A percentile compares a stretch with the other conserved stretches of the same genome.
Evolutionary conservation across 495 filamentous ascomycete species (phyloP).

Genomic region (Aspergillus kassunensis): DNA sequence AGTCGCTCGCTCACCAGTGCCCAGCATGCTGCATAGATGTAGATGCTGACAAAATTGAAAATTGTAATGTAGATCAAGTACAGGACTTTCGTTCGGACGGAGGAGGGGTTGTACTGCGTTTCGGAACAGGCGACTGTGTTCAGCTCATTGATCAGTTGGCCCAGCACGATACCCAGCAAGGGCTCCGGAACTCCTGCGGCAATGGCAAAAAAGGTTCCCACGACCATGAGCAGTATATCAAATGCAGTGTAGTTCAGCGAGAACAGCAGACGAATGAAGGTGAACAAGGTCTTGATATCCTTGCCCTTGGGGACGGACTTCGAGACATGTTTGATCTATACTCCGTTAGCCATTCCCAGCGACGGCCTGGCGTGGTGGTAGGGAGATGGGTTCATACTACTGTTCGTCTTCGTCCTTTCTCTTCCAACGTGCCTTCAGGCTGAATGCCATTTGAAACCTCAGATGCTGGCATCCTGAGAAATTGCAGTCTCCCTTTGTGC

Average conservation of each 20-base stretch:
- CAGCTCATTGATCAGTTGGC: conserved; percentile 55
- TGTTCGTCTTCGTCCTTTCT: no score
- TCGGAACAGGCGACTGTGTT: conserved; percentile 29
- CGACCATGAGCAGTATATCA: conserved; percentile 26
- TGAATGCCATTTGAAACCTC: no score
- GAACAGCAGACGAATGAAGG: conserved; percentile 4
- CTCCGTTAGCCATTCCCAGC: no score
- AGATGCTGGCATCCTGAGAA: no score
- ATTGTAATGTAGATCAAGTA: conserved; percentile 60
- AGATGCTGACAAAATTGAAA: conserved; percentile 57
- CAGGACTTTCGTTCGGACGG: conserved; percentile 48
- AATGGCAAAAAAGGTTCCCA: conserved; percentile 50
- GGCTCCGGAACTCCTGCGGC: conserved; percentile 63
- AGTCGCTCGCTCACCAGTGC: conserved; percentile 58
- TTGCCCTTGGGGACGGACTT: no score
- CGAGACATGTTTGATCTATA: no score
- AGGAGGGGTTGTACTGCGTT: conserved; percentile 7
- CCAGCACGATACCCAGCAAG: conserved; percentile 63
- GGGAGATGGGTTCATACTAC: no score
- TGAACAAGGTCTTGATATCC: no score
- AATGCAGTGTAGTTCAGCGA: not conserved
- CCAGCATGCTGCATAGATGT: conserved; percentile 51
- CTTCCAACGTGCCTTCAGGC: no score
- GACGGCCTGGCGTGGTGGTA: no score
- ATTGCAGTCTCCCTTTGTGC: no score